Base-by-base conservation (phyloP, 2,329 filamentous ascomycete genomes). In the Aspergillus calidoustus region DNA sequence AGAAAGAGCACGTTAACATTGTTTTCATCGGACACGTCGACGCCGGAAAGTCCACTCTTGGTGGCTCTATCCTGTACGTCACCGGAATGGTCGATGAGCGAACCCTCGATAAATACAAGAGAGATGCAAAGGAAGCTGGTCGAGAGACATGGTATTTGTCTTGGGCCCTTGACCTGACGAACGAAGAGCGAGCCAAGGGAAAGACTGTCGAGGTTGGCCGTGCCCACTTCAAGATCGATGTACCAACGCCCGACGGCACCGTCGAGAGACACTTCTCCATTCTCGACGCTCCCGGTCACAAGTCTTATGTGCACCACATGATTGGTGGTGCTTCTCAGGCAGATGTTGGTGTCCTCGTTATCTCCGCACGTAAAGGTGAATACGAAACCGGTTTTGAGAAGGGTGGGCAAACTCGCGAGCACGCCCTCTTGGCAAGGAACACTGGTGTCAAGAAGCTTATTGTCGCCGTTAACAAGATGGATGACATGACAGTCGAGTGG, bases 1-100 rank as follows among this genome's bases (percentile, higher is more conserved):
- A 73, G 65, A 80, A 79, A 65, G 82, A 90, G 75, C 88, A 90
- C 71, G 85, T 99, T 72, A 99, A 99, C 80, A 90, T 99, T 70
- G 97, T 98, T 68, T 97, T 98, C 81, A 91, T 98, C 74, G 94
- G 95, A 55, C 95, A 99, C 84, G 96, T 99, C 71, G 95, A 99
- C 82, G 95, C 95, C 56, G 95, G 95, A 71, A 99, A 99, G 82
- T 97, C 93, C 44, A 99, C 95, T 3, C 85, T 99, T 6, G 95
- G 95, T 75, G 95, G 95, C 54, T 91, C 91, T 56, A 96, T 99
- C 66, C 84, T 99, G 15, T 97, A 95, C 77, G 88, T 88, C 56
- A 97, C 94, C 5, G 95, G 95, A 63, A 99, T 98, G 95, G 95
- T 99, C n/a, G 96, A 99, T 74, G 93, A 99, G 80, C 88, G 95